A percentile compares a stretch with the other conserved stretches of the same genome.
phyloP scores from a whole-genome alignment of 768 basidiomycete species.

The Suillus plorans region DNA sequence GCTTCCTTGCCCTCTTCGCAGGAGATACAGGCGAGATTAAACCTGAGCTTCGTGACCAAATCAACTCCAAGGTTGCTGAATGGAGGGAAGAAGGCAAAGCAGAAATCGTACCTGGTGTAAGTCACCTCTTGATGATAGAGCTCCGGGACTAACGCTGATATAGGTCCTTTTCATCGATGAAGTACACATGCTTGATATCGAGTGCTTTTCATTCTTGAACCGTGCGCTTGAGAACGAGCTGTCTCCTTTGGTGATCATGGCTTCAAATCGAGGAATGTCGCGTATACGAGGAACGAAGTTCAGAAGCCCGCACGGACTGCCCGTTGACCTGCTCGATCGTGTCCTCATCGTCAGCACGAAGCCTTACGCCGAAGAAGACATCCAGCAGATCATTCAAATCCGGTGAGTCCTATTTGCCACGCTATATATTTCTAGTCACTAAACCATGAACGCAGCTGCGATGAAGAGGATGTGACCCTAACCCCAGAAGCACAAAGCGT shows the following conservation, averaged over 20 bases:
- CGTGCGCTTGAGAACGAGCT: conserved; percentile 92
- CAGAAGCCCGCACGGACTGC: conserved; percentile 92
- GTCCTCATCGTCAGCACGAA: conserved; percentile 95
- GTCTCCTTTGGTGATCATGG: conserved; percentile 97
- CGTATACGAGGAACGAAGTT: conserved; percentile 95
- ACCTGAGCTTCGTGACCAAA: conserved; percentile 93
- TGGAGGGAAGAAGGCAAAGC: conserved; percentile 99
- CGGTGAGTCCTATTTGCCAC: conserved; percentile 43
- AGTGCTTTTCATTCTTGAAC: conserved; percentile 98
- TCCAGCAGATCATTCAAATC: conserved; percentile 90
- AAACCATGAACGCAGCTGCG: conserved; percentile 50
- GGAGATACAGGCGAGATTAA: conserved; percentile 99
- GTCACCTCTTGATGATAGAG: conserved; percentile 26
- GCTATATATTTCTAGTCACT: conserved; percentile 8
- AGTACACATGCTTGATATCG: conserved; percentile 99
- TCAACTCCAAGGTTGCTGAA: conserved; percentile 94
- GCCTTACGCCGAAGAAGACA: conserved; percentile 79
- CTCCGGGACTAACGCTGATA: background rate
- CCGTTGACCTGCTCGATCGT: conserved; percentile 91
- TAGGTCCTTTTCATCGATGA: conserved; percentile 99
- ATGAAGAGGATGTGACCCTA: conserved; percentile 94
- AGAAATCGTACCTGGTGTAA: conserved; percentile 92
- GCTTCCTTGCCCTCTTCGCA: conserved; percentile 91
- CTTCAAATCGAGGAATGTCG: conserved; percentile 93
- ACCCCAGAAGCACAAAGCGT: conserved; percentile 69